Evolutionary conservation across 345 rosid genomes (phyloP).

Genomic region (Eucalyptus tenuipes): DNA sequence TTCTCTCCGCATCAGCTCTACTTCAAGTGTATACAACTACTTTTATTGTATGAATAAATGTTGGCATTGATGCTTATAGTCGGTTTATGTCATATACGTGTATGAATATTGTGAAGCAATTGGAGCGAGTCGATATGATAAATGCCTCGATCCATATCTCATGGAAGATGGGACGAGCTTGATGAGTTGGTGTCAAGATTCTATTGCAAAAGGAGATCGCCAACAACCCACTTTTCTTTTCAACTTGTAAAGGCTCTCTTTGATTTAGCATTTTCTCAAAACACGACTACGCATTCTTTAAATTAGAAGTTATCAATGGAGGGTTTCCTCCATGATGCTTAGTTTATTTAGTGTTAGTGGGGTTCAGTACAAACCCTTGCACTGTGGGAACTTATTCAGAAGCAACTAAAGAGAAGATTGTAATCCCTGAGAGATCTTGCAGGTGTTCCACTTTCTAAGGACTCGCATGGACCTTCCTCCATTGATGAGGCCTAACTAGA

Average conservation of each 20-base stretch:
- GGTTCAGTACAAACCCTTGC: neutral
- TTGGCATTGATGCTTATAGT: neutral
- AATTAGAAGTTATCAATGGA: neutral
- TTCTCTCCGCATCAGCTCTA: neutral
- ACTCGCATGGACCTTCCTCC: neutral
- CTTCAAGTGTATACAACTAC: neutral
- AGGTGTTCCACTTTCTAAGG: neutral
- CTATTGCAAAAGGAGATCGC: neutral
- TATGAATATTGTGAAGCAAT: neutral
- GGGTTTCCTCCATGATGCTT: neutral
- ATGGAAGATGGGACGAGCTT: neutral
- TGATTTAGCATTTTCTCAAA: neutral
- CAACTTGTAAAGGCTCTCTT: neutral
- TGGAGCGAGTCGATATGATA: neutral
- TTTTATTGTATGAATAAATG: neutral
- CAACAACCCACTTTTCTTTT: neutral
- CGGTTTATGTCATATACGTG: neutral
- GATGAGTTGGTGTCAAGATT: neutral
- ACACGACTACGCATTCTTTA: neutral
- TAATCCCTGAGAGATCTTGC: neutral
- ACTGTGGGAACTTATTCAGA: neutral
- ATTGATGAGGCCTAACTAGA: neutral
- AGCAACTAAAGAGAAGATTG: neutral
- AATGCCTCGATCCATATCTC: neutral
- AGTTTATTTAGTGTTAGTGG: neutral